Evolutionary conservation across 495 filamentous ascomycete species (phyloP).

Genomic region (Lineolata rhizophorae): DNA sequence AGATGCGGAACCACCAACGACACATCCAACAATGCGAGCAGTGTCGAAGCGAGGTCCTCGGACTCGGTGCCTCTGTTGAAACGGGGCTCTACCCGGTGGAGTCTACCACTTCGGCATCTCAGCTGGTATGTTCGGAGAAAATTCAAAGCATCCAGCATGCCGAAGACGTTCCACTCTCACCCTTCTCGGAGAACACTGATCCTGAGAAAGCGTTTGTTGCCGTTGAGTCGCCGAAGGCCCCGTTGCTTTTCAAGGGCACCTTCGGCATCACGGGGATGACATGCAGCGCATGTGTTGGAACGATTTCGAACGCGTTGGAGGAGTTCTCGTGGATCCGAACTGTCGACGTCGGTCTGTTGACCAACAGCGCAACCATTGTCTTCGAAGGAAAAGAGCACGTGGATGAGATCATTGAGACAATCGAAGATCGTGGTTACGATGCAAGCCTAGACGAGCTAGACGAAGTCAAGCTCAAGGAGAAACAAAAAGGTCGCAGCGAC

Average conservation of each 20-base stretch:
- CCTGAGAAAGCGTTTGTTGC: no score
- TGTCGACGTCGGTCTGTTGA: constrained; percentile 34
- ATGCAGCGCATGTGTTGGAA: constrained; percentile 37
- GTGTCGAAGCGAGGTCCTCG: constrained; percentile 7
- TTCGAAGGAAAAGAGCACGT: constrained; percentile 24
- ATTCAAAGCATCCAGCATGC: no score
- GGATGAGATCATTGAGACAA: constrained; percentile 22
- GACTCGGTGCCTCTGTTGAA: not conserved
- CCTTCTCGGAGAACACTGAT: no score
- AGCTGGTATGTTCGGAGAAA: no score
- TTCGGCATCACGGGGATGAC: constrained; percentile 41
- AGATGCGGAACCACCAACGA: constrained; percentile 7
- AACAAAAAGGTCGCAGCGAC: constrained; percentile 1
- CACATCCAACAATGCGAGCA: constrained; percentile 11
- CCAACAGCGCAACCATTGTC: constrained; percentile 29
- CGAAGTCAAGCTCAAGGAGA: constrained; percentile 4
- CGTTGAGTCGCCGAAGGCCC: not conserved
- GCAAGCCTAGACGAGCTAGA: constrained; percentile 25
- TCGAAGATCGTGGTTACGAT: constrained; percentile 35
- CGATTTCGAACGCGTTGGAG: constrained; percentile 27
- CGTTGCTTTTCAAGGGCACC: constrained; percentile 17
- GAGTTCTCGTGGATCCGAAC: constrained; percentile 29
- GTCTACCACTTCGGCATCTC: no score
- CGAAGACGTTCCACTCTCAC: no score
- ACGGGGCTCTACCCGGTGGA: no score